phyloP scores from a whole-genome alignment of 2,329 filamentous ascomycete genomes.

The Paracoccidioides lutzii region DNA sequence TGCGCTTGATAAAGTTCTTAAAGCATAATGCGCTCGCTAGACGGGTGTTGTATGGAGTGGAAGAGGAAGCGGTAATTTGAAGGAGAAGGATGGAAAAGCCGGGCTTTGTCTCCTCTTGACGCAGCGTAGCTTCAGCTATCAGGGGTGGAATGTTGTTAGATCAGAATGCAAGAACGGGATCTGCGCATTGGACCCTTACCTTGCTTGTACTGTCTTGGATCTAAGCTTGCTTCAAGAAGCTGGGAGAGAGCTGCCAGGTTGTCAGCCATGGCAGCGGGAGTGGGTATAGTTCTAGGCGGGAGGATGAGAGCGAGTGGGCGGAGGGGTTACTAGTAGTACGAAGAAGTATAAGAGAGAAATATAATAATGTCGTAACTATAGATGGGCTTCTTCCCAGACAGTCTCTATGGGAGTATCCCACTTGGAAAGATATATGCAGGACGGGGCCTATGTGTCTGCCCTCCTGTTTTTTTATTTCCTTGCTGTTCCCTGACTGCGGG shows the following conservation, averaged over 20 bases:
- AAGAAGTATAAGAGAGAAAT: background rate
- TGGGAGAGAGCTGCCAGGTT: slow-evolving; percentile 56
- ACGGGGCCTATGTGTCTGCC: too few species aligned
- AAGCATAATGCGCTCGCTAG: slow-evolving; percentile 85
- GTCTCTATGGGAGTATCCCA: background rate
- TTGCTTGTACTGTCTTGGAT: slow-evolving; percentile 78
- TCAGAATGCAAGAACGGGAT: slow-evolving; percentile 2
- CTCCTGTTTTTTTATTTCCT: background rate
- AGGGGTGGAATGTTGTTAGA: slow-evolving; percentile 4
- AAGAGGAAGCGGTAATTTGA: slow-evolving; percentile 70
- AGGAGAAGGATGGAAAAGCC: slow-evolving; percentile 81
- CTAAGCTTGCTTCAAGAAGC: slow-evolving; percentile 80
- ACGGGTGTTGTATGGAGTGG: slow-evolving; percentile 62
- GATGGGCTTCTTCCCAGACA: background rate
- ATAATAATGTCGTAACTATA: background rate
- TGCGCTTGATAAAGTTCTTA: slow-evolving; percentile 94
- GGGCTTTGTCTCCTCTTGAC: slow-evolving; percentile 65
- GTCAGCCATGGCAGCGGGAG: slow-evolving; percentile 42
- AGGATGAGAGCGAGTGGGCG: slow-evolving; percentile 3
- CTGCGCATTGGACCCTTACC: slow-evolving; percentile 40
- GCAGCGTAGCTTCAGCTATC: slow-evolving; percentile 68
- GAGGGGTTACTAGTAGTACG: background rate
- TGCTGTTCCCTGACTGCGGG: background rate
- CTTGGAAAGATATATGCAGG: background rate
- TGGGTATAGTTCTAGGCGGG: slow-evolving; percentile 11